Conservation (phyloP, 169 alveolate species). For the Eimeria falciformis region DNA sequence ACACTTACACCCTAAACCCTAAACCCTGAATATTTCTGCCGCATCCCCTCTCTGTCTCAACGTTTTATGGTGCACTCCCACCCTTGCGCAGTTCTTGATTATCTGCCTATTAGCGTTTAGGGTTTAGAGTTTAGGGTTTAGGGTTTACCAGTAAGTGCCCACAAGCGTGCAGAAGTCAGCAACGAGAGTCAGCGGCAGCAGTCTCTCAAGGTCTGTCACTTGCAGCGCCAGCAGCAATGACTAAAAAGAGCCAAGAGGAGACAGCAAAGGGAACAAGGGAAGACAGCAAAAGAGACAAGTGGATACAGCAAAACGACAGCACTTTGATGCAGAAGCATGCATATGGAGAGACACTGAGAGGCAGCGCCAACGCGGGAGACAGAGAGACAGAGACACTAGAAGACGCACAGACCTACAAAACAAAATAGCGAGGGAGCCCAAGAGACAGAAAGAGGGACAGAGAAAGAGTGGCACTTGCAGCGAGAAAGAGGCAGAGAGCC, state of each 20-base stretch:
- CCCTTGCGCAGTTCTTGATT: not conserved
- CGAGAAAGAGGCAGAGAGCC: not conserved
- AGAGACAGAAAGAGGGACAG: not conserved
- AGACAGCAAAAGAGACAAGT: no score
- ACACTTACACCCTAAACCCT: slow-evolving; percentile 43
- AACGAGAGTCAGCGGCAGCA: slow-evolving; percentile 81
- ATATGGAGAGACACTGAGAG: no score
- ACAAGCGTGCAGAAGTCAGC: slow-evolving; percentile 95
- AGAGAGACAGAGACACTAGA: no score
- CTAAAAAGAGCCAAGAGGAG: no score
- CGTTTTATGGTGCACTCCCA: not conserved
- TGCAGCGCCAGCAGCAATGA: slow-evolving; percentile 85
- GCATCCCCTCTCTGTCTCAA: not conserved
- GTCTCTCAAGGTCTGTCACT: slow-evolving; percentile 83
- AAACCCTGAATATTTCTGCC: not conserved
- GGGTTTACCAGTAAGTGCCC: slow-evolving; percentile 89
- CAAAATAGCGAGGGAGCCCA: no score
- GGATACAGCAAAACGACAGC: no score
- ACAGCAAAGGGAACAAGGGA: no score
- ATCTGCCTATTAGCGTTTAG: not conserved
- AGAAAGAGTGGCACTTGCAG: not conserved
- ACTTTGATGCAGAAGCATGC: no score
- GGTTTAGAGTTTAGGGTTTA: slow-evolving; percentile 38
- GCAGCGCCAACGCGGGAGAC: no score
- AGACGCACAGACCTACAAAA: no score